Evolutionary conservation across 345 rosid species (phyloP).

Genomic region (Clausena lansium): DNA sequence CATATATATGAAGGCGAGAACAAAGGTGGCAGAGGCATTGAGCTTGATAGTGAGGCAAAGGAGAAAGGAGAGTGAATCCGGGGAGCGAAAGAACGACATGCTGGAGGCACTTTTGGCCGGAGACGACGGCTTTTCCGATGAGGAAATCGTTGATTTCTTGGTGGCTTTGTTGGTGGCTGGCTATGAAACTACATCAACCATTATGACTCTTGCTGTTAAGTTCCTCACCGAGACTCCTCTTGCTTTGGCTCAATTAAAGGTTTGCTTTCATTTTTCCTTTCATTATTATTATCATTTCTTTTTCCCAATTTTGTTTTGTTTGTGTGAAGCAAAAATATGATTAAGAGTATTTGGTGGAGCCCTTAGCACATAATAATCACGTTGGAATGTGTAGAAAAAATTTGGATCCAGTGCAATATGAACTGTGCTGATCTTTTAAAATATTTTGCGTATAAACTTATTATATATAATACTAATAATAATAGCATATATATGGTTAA

Average conservation of each 20-base stretch:
- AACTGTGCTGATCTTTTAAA: no score
- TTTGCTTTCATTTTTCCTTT: constrained; percentile 4
- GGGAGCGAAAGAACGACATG: constrained; percentile 67
- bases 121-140: constrained; percentile 72
- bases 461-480: no score
- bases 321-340: background rate
- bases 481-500: no score
- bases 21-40: constrained; percentile 94
- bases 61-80: constrained; percentile 55
- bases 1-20: constrained; percentile 63
- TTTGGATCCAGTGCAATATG: no score
- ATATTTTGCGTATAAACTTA: no score
- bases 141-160: constrained; percentile 84
- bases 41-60: constrained; percentile 69
- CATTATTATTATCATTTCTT: background rate
- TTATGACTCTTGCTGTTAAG: constrained; percentile 95
- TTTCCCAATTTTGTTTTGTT: background rate
- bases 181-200: constrained; percentile 92
- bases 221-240: constrained; percentile 89
- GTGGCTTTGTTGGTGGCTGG: constrained; percentile 93
- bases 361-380: constrained; percentile 15
- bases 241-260: constrained; percentile 91
- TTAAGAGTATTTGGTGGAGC: constrained; percentile 13
- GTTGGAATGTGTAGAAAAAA: constrained; percentile 7
- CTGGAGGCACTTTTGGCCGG: constrained; percentile 69